Conservation (phyloP, 2,329 filamentous ascomycete genomes). For the Diaporthe helianthi region DNA sequence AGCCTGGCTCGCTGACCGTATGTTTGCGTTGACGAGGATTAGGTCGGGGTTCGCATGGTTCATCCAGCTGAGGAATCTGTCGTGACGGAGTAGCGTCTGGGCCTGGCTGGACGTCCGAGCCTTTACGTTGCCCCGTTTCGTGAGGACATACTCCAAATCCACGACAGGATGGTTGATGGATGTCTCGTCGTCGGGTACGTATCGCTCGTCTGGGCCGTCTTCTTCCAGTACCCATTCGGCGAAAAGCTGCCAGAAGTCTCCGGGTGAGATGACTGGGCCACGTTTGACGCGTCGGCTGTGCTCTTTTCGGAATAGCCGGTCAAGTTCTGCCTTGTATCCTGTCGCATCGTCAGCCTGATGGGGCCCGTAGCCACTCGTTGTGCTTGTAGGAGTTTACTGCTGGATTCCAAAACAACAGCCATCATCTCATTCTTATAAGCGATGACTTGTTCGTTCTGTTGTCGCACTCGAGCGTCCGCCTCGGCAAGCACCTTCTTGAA, state of each 20-base stretch:
- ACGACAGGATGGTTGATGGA: background rate
- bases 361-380: background rate
- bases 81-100: constrained; percentile 13
- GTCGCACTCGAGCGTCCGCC: background rate
- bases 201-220: background rate
- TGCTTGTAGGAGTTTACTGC: background rate
- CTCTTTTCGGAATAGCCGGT: background rate
- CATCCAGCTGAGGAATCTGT: constrained; percentile 13
- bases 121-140: background rate
- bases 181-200: background rate
- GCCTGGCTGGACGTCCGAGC: background rate
- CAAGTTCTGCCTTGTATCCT: background rate
- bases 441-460: background rate
- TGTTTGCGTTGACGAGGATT: constrained; percentile 15
- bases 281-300: background rate
- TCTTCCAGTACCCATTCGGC: background rate
- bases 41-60: constrained; percentile 7
- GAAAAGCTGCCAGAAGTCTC: constrained; percentile 5
- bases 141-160: constrained; percentile 1
- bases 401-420: background rate
- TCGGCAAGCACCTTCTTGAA: background rate
- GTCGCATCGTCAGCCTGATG: background rate
- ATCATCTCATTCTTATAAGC: background rate
- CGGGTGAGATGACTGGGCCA: background rate
- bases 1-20: background rate